Evolutionary conservation across 2,329 filamentous ascomycete genomes (phyloP), one percentile per base, ranked within the genome.

Genomic region (Aureobasidium leucospermi): DNA sequence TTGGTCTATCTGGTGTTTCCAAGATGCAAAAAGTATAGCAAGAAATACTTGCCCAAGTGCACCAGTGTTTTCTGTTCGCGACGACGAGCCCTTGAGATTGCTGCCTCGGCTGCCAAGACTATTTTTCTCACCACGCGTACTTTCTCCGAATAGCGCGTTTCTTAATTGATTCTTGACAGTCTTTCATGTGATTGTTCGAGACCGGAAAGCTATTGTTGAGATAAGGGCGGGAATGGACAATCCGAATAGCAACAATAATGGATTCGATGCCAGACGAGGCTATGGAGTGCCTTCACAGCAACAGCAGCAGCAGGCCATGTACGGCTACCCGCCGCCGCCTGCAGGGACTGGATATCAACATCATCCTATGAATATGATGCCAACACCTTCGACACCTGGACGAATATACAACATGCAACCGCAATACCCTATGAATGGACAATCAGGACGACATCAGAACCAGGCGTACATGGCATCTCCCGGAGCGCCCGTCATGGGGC

Each of bases 281-380:
- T 58, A 58, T 58, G 55, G 16, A 19, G 15, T 43, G 55, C 36
- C 32, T 58, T 34, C 32, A n/a, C 55, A 58, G 55, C 55, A 58
- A n/a, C 55, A 58, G 55, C 55, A 58, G 34, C 53, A 48, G 29
- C 41, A 57, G 32, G 55, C 28, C 34, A 58, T 58, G 43, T 58
- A 58, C 43, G 55, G 55, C 55, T 58, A 47, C 32, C 55, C 23
- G n/a, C 32, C 19, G 9, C 23, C 43, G 32, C 55, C 42, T 47
- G 43, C 43, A 48, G 23, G 55, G 41, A 28, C 31, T 34, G 48
- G 41, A 39, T 59, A 59, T 48, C 56, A 34, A 58, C 51, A 31
- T 16, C 66, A 65, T 53, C 62, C 63, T 3, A 62, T 66, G 59
- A 63, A 65, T 28, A 60, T 65, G 23, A 66, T 67, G 34, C 63